Conservation (phyloP, 2,329 filamentous ascomycete genomes). For the Penicillium griseofulvum region DNA sequence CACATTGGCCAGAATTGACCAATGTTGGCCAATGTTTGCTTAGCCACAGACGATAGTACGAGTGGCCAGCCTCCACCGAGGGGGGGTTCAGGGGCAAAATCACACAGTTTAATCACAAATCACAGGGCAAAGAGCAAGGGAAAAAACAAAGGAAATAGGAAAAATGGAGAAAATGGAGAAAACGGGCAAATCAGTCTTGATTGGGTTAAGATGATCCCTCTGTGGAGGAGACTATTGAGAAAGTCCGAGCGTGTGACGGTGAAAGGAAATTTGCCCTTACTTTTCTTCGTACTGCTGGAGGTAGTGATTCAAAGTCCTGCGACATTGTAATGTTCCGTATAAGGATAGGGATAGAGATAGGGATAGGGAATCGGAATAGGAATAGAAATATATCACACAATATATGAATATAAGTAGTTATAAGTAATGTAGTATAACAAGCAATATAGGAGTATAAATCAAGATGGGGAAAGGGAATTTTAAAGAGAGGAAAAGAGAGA, state of each 20-base stretch:
- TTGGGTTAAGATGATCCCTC: constrained; percentile 4
- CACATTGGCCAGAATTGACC: not conserved
- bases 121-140: not conserved
- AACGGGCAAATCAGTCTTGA: not conserved
- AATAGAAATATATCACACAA: too few relatives aligned
- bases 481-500: not conserved
- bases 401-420: too few relatives aligned
- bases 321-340: not conserved
- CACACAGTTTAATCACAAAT: not conserved
- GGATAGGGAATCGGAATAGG: too few relatives aligned
- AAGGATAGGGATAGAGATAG: not conserved
- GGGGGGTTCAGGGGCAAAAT: constrained; percentile 13
- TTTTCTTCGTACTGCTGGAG: constrained; percentile 57
- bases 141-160: not conserved
- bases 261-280: constrained; percentile 42
- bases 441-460: too few relatives aligned
- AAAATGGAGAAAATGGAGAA: not conserved
- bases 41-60: constrained; percentile 16
- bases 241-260: constrained; percentile 2
- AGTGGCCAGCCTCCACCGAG: constrained; percentile 7
- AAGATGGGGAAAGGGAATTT: too few relatives aligned
- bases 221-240: constrained; percentile 13
- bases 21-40: constrained; percentile 3
- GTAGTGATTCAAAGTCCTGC: constrained; percentile 53
- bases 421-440: too few relatives aligned